Evolutionary conservation across 2,329 filamentous ascomycete genomes (phyloP), one percentile per base, ranked within the genome.

Genomic region (Pseudogymnoascus sp.): DNA sequence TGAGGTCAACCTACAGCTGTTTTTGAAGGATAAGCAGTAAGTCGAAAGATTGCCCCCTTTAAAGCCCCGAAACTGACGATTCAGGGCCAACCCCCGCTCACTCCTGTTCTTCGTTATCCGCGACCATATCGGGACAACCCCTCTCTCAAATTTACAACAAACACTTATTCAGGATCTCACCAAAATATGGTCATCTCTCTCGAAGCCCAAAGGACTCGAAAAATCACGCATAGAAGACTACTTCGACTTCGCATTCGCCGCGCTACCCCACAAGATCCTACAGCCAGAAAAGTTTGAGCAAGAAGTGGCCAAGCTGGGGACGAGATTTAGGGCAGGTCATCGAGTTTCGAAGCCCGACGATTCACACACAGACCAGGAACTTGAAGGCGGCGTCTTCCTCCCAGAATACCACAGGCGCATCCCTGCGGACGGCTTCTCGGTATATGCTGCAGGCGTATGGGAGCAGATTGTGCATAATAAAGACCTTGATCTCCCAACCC

Each of bases 401-500:
- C 89, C 95, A 22, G 93, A 97, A 71, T 99, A 99, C 74, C 95
- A 99, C 77, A 85, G 95, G 65, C 84, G 95, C 63, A 99, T 99
- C 67, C 95, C 95, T 10, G 95, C 95, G 8, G 95, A 99, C 75
- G 95, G 95, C n/a, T 95, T 98, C 73, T 90, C 93, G 0, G 83
- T 92, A 65, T 99, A 99, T 71, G 93, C 95, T 0, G 87, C 95
- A 73, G 91, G 93, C 41, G 86, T 99, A 50, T 99, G 95, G 95
- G 93, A 98, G 71, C 93, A 98, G 77, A 99, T 99, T 73, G 93
- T 96, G 70, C 90, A 93, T 80, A 99, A 99, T 82, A 99, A 99
- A 77, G 95, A 99, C 72, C 82, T 99, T 62, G 95, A 99, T 76
- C 78, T 99, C 64, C 95, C 95, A 3, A 98, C 95, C 0, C 95